Evolutionary conservation across 2,329 filamentous ascomycete species (phyloP), one percentile per base, ranked within the genome.

Genomic region (Colletotrichum aenigma): DNA sequence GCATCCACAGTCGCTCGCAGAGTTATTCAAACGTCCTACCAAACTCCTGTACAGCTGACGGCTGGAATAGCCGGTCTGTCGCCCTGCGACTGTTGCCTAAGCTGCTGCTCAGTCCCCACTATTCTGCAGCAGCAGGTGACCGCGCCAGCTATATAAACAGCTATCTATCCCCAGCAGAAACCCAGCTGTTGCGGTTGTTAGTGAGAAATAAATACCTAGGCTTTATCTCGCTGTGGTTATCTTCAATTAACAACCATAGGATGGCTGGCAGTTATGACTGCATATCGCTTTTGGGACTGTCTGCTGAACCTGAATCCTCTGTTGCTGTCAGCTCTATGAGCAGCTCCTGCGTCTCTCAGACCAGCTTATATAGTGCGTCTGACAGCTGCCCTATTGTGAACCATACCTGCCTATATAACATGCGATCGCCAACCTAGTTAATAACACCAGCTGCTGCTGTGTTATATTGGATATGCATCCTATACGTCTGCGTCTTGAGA

Each of bases 381-480:
- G 8, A 28, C 8, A 28, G 28, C 28, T 28, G 2, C 28, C 2
- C 7, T 28, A 28, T 28, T 28, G 8, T 28, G 2, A 28, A 28
- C 28, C 8, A 28, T 28, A 28, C 7, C 28, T 28, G 8, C 28
- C 2, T 28, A 28, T 28, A 28, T 28, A 28, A 28, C 8, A 70
- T 21, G 6, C 16, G 6, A 3, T 70, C 16, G 4, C 30, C 15
- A 3, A 70, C 21, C 15, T n/a, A 70, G 61, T 66, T 24, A 3
- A 71, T 38, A 6, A 28, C 3, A 15, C 71, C 64, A 2, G 43
- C 26, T 10, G 61, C 71, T 15, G 70, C 15, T 30, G 48, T 79
- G n/a, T 69, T 64, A 56, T 61, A 78, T 28, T 70, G 71, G 43
- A 79, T 78, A 16, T 75, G 30, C 43, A 78, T 65, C 2, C 71